Conservation (phyloP, 352 stramenopile genomes). For the Achlya hypogyna region DNA sequence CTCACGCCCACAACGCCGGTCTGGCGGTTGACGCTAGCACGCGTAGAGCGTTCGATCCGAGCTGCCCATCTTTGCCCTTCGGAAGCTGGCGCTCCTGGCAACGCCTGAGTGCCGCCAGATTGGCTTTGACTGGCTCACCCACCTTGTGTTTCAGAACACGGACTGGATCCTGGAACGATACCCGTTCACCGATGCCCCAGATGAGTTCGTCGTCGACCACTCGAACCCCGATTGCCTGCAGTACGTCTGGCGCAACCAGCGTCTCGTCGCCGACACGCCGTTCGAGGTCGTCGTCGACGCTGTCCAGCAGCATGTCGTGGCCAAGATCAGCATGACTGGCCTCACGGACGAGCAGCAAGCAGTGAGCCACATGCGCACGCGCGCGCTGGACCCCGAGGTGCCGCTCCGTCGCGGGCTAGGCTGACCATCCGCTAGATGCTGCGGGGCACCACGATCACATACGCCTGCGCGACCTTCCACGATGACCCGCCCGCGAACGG, state of each 20-base stretch:
- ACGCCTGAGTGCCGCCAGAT: not conserved
- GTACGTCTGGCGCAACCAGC: slow-evolving; percentile 2
- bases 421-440: not conserved
- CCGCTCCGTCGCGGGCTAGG: not conserved
- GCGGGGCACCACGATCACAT: not conserved
- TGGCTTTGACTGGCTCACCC: slow-evolving; percentile 2
- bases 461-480: not conserved
- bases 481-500: not conserved
- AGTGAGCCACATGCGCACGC: not conserved
- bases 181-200: not conserved
- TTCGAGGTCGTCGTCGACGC: not conserved
- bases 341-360: not conserved
- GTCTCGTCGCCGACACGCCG: not conserved
- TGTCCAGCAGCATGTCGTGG: not conserved
- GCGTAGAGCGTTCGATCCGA: not conserved
- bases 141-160: slow-evolving; percentile 2
- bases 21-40: not conserved
- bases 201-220: not conserved
- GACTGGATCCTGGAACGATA: not conserved
- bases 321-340: not conserved
- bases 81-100: not conserved
- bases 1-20: too few relatives aligned
- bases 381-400: not conserved
- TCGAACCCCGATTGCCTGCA: not conserved
- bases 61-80: not conserved